Conservation (phyloP, 805 yeast species). For the Monosporozyma unispora region DNA sequence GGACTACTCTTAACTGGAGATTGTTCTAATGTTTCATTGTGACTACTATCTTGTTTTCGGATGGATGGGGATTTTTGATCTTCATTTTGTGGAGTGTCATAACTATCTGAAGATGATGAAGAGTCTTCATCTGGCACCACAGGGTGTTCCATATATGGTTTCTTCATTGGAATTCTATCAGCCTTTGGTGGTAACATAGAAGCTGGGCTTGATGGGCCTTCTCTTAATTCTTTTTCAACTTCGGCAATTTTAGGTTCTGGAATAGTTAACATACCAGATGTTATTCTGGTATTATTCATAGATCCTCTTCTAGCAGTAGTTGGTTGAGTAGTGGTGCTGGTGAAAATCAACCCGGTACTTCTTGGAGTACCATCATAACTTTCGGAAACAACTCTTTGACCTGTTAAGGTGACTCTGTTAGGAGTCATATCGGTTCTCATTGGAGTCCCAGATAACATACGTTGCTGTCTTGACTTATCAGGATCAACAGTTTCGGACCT, state of each 20-base stretch:
- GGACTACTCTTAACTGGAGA: conserved; percentile 6
- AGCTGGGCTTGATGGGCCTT: conserved; percentile 34
- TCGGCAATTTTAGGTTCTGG: conserved; percentile 38
- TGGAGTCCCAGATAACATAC: conserved; percentile 28
- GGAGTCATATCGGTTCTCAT: conserved; percentile 21
- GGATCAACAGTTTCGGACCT: conserved; percentile 33
- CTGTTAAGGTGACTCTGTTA: conserved; percentile 19
- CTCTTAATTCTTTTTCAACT: conserved; percentile 31
- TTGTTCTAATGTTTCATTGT: not conserved
- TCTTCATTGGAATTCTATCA: conserved; percentile 30
- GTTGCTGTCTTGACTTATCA: conserved; percentile 29
- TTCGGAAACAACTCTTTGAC: conserved; percentile 24
- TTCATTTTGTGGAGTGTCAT: not conserved
- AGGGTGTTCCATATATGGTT: conserved; percentile 17
- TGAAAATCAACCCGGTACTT: conserved; percentile 11
- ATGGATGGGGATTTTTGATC: not conserved
- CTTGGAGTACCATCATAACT: conserved; percentile 9
- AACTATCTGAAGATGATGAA: conserved; percentile 2
- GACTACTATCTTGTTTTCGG: not conserved
- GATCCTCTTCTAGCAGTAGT: conserved; percentile 9
- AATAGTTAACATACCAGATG: conserved; percentile 36
- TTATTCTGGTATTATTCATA: conserved; percentile 28
- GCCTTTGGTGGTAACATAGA: conserved; percentile 26
- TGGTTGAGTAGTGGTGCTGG: conserved; percentile 2
- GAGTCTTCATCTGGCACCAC: conserved; percentile 3